These are phyloP conservation scores for Sugiyamaella japonica DNA, from an alignment of 1,139 yeast species.

Conservation along the genomic window DNA sequence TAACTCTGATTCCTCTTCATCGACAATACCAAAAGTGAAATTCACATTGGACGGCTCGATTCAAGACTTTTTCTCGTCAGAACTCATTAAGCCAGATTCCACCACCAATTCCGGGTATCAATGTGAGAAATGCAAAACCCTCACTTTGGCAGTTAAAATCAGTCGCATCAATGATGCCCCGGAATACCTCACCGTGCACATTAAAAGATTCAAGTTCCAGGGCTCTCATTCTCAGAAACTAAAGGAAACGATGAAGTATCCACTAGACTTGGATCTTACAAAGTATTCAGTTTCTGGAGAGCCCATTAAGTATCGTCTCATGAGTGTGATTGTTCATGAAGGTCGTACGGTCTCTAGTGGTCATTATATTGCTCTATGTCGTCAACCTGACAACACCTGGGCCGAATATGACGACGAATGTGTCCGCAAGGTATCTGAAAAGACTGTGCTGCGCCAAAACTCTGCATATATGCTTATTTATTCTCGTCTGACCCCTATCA, in stretches of 20 bases:
- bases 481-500: conserved; percentile 43
- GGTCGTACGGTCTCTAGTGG: conserved; percentile 93
- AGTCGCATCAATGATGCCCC: conserved; percentile 80
- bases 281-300: conserved; percentile 50
- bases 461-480: conserved; percentile 88
- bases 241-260: conserved; percentile 81
- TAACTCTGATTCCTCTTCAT: not conserved
- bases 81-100: conserved; percentile 61
- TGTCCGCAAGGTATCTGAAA: conserved; percentile 69
- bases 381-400: conserved; percentile 86
- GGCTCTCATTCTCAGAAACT: conserved; percentile 67
- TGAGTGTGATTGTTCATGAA: conserved; percentile 90
- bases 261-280: conserved; percentile 71
- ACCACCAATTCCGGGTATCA: conserved; percentile 60
- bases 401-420: conserved; percentile 92
- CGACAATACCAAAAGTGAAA: not conserved
- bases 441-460: conserved; percentile 71
- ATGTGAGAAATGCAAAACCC: conserved; percentile 81
- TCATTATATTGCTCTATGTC: conserved; percentile 87
- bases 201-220: conserved; percentile 87
- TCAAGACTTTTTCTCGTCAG: conserved; percentile 78
- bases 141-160: conserved; percentile 75
- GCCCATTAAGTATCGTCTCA: conserved; percentile 67
- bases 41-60: conserved; percentile 69
- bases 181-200: conserved; percentile 80